Evolutionary conservation across 1,284 basidiomycete genomes (phyloP).

Genomic region (Veloboletus limbatus): DNA sequence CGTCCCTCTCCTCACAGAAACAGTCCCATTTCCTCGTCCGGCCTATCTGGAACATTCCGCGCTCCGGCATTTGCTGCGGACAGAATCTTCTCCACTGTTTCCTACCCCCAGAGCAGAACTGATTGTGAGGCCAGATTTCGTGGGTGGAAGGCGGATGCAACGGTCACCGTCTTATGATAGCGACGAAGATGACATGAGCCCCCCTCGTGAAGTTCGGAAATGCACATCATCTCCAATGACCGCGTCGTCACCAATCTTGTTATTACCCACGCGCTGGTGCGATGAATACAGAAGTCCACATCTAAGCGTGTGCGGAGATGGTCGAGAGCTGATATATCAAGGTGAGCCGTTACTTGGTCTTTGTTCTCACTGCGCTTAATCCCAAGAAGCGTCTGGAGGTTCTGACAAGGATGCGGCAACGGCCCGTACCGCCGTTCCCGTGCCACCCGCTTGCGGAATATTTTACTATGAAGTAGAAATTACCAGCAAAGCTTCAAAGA

Average conservation of each 20-base stretch:
- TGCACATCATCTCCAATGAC: constrained; percentile 27
- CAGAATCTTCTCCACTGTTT: constrained; percentile 48
- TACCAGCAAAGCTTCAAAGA: constrained; percentile 65
- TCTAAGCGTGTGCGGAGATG: constrained; percentile 64
- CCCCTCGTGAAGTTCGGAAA: constrained; percentile 38
- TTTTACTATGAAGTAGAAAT: constrained; percentile 91
- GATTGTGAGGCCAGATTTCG: constrained; percentile 19
- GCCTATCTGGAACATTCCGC: constrained; percentile 73
- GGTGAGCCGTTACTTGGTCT: constrained; percentile 36
- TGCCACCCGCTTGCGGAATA: constrained; percentile 81
- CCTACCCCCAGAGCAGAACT: constrained; percentile 40
- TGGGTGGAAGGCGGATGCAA: constrained; percentile 20
- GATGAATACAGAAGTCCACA: constrained; percentile 58
- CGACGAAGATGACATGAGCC: constrained; percentile 61
- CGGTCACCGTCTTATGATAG: constrained; percentile 46
- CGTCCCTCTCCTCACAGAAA: constrained; percentile 15
- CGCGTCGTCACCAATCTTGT: constrained; percentile 43
- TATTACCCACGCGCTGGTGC: constrained; percentile 79
- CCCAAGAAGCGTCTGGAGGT: constrained; percentile 47
- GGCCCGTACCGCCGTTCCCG: constrained; percentile 68
- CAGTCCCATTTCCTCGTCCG: constrained; percentile 56
- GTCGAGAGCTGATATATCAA: constrained; percentile 67
- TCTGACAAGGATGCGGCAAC: constrained; percentile 81
- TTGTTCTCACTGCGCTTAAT: constrained; percentile 7
- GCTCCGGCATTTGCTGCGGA: constrained; percentile 63